phyloP scores from a whole-genome alignment of 73 alveolate species.

The Loxodes magnus region DNA sequence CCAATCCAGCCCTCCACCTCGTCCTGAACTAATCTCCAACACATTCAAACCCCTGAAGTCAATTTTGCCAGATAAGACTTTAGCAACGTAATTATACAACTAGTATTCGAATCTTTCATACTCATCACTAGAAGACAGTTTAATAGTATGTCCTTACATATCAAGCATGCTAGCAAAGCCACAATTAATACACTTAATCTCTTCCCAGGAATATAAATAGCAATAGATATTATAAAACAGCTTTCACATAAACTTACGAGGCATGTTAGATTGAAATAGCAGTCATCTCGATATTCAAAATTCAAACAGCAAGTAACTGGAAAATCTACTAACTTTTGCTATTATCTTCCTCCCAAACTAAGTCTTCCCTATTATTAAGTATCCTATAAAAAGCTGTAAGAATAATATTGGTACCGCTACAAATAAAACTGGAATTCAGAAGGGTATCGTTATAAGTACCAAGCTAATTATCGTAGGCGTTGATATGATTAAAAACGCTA shows the following conservation, averaged over 20 bases:
- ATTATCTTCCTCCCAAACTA: too few species aligned
- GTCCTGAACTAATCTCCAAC: slow-evolving; percentile 79
- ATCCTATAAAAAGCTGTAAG: too few species aligned
- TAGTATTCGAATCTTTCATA: slow-evolving; percentile 42
- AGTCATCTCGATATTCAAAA: too few species aligned
- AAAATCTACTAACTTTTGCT: too few species aligned
- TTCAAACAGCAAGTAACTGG: too few species aligned
- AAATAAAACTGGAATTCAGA: too few species aligned
- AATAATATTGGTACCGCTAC: too few species aligned
- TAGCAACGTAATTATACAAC: slow-evolving; percentile 49
- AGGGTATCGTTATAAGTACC: too few species aligned
- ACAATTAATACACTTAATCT: slow-evolving; percentile 51
- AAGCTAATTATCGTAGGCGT: too few species aligned
- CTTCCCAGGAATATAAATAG: slow-evolving; percentile 20
- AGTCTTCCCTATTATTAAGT: too few species aligned
- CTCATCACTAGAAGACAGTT: slow-evolving; percentile 29
- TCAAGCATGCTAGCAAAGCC: slow-evolving; percentile 62
- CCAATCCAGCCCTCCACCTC: slow-evolving; percentile 83
- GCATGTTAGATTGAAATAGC: too few species aligned
- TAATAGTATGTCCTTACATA: slow-evolving; percentile 45
- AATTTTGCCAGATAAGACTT: slow-evolving; percentile 17
- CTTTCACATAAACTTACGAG: slow-evolving; percentile 48
- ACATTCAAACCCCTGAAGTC: slow-evolving; percentile 42
- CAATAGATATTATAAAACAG: slow-evolving; percentile 39
- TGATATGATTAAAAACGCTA: too few species aligned